Evolutionary conservation across 1,284 basidiomycete species (phyloP).

Genomic region (Trichosporon sp.): DNA sequence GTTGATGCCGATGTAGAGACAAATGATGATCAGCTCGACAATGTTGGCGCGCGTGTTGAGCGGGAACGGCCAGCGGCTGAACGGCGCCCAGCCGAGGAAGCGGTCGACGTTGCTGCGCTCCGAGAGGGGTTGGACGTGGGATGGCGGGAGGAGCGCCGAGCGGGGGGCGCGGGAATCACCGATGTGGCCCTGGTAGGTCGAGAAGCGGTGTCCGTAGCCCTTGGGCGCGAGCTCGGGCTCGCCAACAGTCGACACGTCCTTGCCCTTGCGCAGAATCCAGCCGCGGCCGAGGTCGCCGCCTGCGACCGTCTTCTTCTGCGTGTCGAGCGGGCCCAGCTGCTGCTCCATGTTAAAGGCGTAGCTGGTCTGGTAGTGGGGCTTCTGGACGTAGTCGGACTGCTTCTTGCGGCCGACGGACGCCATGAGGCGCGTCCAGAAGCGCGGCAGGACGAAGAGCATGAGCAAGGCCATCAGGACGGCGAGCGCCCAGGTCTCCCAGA

Average conservation of each 20-base stretch:
- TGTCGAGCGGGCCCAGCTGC: neutral
- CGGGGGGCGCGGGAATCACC: neutral
- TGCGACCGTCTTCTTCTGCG: conserved; percentile 18
- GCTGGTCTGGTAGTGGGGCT: conserved; percentile 4
- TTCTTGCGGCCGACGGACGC: conserved; percentile 28
- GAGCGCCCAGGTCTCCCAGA: conserved; percentile 29
- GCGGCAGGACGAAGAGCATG: conserved; percentile 36
- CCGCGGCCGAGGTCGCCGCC: conserved; percentile 34
- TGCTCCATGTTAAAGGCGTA: conserved; percentile 13
- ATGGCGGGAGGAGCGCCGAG: conserved; percentile 28
- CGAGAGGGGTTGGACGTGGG: conserved; percentile 31
- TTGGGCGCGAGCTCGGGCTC: neutral
- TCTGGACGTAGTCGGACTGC: neutral
- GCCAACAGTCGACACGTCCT: neutral
- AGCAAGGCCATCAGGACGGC: conserved; percentile 30
- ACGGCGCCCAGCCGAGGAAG: conserved; percentile 30
- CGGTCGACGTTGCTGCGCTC: conserved; percentile 30
- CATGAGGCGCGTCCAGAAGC: conserved; percentile 44
- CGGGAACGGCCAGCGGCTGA: conserved; percentile 25
- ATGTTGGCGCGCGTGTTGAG: conserved; percentile 33
- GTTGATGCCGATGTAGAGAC: conserved; percentile 33
- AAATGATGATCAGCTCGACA: conserved; percentile 31
- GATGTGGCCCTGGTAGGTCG: neutral
- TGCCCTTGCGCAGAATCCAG: conserved; percentile 27
- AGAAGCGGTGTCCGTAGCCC: neutral